These are phyloP conservation scores for Trichoderma simmonsii DNA, from an alignment of 2,329 filamentous ascomycete species.

Conservation along the genomic window DNA sequence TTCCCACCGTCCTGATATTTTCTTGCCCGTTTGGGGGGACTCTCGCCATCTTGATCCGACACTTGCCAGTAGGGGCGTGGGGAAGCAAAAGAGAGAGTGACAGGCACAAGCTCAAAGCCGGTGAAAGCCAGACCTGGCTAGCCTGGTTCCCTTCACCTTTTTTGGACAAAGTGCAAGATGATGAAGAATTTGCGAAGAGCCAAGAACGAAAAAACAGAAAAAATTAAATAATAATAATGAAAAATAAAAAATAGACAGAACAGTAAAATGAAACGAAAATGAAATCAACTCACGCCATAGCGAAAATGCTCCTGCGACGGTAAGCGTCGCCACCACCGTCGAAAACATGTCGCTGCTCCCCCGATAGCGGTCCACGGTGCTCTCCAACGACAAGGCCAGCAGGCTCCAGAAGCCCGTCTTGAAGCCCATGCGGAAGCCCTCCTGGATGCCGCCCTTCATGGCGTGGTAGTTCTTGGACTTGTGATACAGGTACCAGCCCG, in stretches of 20 bases:
- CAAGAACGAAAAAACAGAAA: not conserved
- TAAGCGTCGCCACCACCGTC: conserved; percentile 77
- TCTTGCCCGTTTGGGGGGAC: not conserved
- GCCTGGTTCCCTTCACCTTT: not conserved
- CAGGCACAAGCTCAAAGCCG: not conserved
- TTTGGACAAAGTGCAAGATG: not conserved
- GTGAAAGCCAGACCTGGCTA: conserved; percentile 10
- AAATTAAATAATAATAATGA: not conserved
- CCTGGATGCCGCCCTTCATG: conserved; percentile 71
- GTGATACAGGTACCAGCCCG: conserved; percentile 98
- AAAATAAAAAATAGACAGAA: not conserved
- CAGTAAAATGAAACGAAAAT: not conserved
- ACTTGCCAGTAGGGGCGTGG: not conserved
- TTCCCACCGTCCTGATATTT: not conserved
- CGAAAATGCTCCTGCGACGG: conserved; percentile 83
- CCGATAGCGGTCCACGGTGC: conserved; percentile 65
- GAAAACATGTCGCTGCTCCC: conserved; percentile 72
- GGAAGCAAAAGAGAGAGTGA: not conserved
- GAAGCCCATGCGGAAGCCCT: conserved; percentile 72
- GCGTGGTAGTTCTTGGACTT: conserved; percentile 95
- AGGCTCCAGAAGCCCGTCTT: conserved; percentile 69
- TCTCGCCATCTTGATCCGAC: conserved; percentile 8
- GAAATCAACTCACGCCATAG: conserved; percentile 63
- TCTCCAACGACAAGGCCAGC: conserved; percentile 77
- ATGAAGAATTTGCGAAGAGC: not conserved